Base-by-base conservation (phyloP, 179 eudicot species). In the Heliamphora pulchella region DNA sequence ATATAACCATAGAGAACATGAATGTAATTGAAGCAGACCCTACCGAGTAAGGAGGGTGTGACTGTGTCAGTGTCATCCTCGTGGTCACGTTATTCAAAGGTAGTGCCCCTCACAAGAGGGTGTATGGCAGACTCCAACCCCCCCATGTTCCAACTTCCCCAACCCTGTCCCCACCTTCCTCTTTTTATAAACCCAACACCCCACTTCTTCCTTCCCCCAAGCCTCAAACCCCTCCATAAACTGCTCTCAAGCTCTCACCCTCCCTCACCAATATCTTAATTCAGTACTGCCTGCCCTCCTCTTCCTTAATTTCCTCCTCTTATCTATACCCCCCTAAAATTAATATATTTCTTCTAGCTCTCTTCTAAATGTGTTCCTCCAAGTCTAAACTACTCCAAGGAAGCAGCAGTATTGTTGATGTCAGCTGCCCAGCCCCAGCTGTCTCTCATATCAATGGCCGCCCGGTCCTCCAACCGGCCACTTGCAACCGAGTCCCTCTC, bases 381-480 rank as follows among this genome's bases (percentile, higher is more conserved):
- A 83, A 79, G 77, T 7, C 87, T n/a, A 87, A 78, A 83, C 57
- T 71, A 18, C 31, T 31, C 31, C 84, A 63, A 58, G 63, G 78
- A 15, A 79, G 76, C 68, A 44, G 44, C 18, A 31, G 78, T 2
- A 39, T 41, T 55, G 71, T 50, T 1, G 18, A 22, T n/a, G 48
- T n/a, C 64, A 59, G 31, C 31, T 31, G 31, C 31, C 31, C 31
- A 31, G 31, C 0, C 31, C 31, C 17, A 6, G 13, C 79, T 17
- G 51, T 81, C 15, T 78, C 87, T 46, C 81, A 78, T 10, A 86
- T 86, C 78, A 84, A 87, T 48, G 93, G 90, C 80, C 86, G 89
- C 15, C 88, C 90, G 7, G 91, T 89, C 17, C 87, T 89, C 11
- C 89, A 87, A 13, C 89, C 91, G 31, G 31, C 31, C 0, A 80